Percentiles rank a stretch among this genome's conserved stretches.
These are phyloP conservation scores for Cladosporium sp. DNA, from an alignment of 2,329 filamentous ascomycete genomes.

Conservation along the genomic window DNA sequence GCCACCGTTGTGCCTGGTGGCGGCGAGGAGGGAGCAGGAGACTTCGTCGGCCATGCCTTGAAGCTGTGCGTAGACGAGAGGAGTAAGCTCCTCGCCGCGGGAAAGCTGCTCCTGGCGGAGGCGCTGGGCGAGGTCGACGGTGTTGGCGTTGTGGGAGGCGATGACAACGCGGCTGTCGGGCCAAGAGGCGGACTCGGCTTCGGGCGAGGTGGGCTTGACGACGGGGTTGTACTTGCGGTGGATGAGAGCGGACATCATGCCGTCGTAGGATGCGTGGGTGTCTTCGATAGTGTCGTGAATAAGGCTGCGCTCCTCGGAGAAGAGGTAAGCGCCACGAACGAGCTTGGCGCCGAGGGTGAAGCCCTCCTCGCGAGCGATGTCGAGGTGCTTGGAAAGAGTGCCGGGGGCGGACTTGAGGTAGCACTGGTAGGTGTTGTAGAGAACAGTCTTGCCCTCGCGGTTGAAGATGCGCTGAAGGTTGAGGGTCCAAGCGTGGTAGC, in stretches of 20 bases:
- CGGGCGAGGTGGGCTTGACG: constrained; percentile 39
- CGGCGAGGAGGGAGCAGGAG: constrained; percentile 54
- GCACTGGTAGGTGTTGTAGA: constrained; percentile 64
- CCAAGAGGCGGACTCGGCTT: constrained; percentile 31
- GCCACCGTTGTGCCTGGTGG: constrained; percentile 34
- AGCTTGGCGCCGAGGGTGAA: constrained; percentile 56
- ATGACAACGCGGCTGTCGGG: constrained; percentile 59
- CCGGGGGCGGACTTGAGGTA: constrained; percentile 49
- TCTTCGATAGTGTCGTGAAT: constrained; percentile 52
- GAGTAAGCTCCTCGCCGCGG: constrained; percentile 40
- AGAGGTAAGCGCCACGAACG: constrained; percentile 55
- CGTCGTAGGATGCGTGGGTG: constrained; percentile 64
- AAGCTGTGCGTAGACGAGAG: constrained; percentile 68
- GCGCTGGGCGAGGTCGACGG: constrained; percentile 54
- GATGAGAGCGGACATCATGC: constrained; percentile 64
- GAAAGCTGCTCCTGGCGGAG: constrained; percentile 45
- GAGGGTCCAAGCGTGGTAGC: constrained; percentile 77
- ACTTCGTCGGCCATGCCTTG: constrained; percentile 97
- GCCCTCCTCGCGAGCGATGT: constrained; percentile 39
- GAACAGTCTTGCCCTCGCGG: constrained; percentile 55
- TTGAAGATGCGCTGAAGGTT: constrained; percentile 47
- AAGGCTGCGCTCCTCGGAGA: constrained; percentile 45
- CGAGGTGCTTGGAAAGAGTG: constrained; percentile 45
- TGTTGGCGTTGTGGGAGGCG: constrained; percentile 76
- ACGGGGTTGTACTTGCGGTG: constrained; percentile 56